Percentiles rank a stretch among this genome's conserved stretches.
These are phyloP conservation scores for Colletotrichum higginsianum DNA, from an alignment of 2,329 filamentous ascomycete genomes.

Conservation along the genomic window DNA sequence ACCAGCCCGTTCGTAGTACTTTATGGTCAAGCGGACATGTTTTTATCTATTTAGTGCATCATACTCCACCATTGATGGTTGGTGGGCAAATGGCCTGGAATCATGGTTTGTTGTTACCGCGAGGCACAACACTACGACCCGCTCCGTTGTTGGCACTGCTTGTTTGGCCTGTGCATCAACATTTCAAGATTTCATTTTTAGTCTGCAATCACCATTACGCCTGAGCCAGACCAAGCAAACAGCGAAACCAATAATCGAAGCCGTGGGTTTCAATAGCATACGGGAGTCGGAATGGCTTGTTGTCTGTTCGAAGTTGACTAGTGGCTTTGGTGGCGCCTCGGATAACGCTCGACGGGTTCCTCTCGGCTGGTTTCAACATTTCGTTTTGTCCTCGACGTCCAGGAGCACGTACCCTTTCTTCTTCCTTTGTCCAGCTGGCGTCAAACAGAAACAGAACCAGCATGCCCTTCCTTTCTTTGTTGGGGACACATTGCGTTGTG, in stretches of 20 bases:
- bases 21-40: no score
- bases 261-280: not conserved
- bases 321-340: constrained; percentile 19
- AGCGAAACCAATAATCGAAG: not conserved
- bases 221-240: not conserved
- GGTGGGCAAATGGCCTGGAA: not conserved
- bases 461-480: constrained; percentile 1
- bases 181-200: not conserved
- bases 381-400: not conserved
- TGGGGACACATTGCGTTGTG: not conserved
- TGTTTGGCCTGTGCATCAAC: not conserved
- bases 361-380: not conserved
- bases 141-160: not conserved
- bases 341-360: constrained; percentile 8
- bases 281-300: not conserved
- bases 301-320: not conserved
- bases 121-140: not conserved
- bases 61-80: not conserved
- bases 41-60: not conserved
- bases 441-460: constrained; percentile 5
- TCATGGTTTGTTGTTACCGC: not conserved
- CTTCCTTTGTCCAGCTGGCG: not conserved
- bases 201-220: not conserved
- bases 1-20: not conserved
- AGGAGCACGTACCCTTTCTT: constrained; percentile 2